Base-by-base conservation (phyloP, 257 asterid species). In the Rauvolfia tetraphylla region DNA sequence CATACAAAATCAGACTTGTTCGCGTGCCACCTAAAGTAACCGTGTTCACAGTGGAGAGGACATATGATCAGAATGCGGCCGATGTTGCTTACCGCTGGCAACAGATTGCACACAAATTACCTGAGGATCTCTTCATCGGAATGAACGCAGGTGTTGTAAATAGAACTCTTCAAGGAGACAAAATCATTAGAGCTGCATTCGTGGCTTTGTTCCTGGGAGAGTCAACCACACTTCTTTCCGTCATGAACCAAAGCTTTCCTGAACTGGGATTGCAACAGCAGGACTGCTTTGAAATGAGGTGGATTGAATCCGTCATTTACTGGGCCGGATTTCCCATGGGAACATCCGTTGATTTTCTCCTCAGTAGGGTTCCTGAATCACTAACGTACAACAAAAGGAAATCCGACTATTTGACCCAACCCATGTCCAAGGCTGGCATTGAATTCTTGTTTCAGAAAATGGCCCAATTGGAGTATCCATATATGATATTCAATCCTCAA, bases 401-500 rank as follows among this genome's bases (percentile, higher is more conserved):
- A 66, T 75, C 78, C 0, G 72, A 75, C 17, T 75, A 75, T 31
- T 56, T 75, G 23, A 39, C 12, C 2, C 62, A 54, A 7, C 78
- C 78, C 1, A 75, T 75, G 39, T 59, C 72, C 7, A 75, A 78
- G 13, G 48, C 46, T 2, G 72, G 46, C 0, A 46, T 86, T 4
- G 77, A 79, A 12, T 49, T 68, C 5, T 15, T 74, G 6, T 74
- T 74, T 54, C 25, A 65, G 33, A 74, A 74, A 27, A 44, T 74
- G 48, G 13, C 61, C 7, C 29, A 83, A 34, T 10, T 85, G 1
- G 87, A 84, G 2, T 78, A 71, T 34, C 82, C 77, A 0, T 87
- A 82, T 85, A 83, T 25, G 7, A 83, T 79, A 1, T 83, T 87
- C 73, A 87, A 85, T 36, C 79, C 89, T 1, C 83, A 83, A 22